A percentile compares a stretch with the other conserved stretches of the same genome.
These are phyloP conservation scores for Dryas alaskensis DNA, from an alignment of 306 rosid genomes.

Conservation along the genomic window DNA sequence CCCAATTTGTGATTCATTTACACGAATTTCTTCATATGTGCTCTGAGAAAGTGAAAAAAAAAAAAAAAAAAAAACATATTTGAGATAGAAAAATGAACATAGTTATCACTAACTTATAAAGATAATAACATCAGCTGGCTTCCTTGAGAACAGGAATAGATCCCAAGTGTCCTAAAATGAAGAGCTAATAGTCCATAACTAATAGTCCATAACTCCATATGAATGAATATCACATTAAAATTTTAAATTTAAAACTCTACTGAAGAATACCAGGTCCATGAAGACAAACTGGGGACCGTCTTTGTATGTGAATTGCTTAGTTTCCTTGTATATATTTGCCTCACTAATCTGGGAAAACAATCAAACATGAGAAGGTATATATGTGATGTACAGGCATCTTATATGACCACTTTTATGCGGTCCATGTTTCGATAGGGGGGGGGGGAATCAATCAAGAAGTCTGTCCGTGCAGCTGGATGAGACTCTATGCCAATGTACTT, in stretches of 20 bases:
- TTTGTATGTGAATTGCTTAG: slow-evolving; percentile 92
- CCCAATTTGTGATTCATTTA: slow-evolving; percentile 62
- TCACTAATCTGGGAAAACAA: slow-evolving; percentile 55
- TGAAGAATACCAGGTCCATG: slow-evolving; percentile 88
- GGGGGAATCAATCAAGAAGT: neutral
- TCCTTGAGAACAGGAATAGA: slow-evolving; percentile 22
- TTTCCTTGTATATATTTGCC: slow-evolving; percentile 83
- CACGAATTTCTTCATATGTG: slow-evolving; percentile 78
- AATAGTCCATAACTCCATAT: neutral
- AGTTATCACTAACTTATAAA: neutral
- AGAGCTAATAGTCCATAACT: neutral
- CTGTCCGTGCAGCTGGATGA: neutral
- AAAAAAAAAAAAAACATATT: neutral
- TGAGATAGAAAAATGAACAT: slow-evolving; percentile 20
- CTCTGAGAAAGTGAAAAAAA: slow-evolving; percentile 36
- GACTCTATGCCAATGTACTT: neutral
- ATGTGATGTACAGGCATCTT: neutral
- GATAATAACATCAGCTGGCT: slow-evolving; percentile 18
- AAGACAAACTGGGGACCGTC: slow-evolving; percentile 89
- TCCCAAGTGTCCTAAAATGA: slow-evolving; percentile 6
- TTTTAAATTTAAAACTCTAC: neutral
- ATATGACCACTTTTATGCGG: neutral
- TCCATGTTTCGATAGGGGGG: neutral
- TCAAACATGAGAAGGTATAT: slow-evolving; percentile 2
- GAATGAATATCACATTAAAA: neutral